A percentile compares a stretch with the other conserved stretches of the same genome.
These are phyloP conservation scores for Populus deltoides DNA, from an alignment of 345 rosid species.

Conservation along the genomic window DNA sequence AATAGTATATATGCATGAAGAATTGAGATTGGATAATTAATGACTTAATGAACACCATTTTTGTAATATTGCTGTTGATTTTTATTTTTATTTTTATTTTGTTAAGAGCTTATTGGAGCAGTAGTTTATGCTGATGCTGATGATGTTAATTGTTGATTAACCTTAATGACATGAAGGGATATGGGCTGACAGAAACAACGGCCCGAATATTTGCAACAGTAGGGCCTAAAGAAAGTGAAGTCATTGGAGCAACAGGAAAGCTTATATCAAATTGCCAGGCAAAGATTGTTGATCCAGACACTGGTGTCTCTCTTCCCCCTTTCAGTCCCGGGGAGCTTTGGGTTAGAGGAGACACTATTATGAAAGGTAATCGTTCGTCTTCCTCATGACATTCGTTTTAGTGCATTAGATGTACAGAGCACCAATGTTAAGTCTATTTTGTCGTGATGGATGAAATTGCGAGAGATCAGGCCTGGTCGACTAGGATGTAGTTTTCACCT, in stretches of 20 bases:
- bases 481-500: neutral
- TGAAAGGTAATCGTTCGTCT: conserved; percentile 41
- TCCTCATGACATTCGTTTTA: neutral
- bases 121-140: too few relatives aligned
- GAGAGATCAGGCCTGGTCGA: neutral
- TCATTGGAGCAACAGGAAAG: conserved; percentile 47
- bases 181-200: conserved; percentile 62
- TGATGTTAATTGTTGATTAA: too few relatives aligned
- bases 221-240: conserved; percentile 39
- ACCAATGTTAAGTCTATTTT: too few relatives aligned
- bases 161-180: conserved; percentile 23
- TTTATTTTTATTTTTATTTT: too few relatives aligned
- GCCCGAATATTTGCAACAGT: conserved; percentile 37
- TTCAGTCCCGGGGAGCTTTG: conserved; percentile 47
- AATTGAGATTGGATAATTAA: too few relatives aligned
- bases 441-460: neutral
- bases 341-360: conserved; percentile 51
- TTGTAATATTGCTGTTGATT: too few relatives aligned
- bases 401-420: neutral
- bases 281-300: conserved; percentile 42
- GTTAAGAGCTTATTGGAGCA: too few relatives aligned
- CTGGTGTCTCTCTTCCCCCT: conserved; percentile 44
- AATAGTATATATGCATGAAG: too few relatives aligned
- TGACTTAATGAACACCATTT: too few relatives aligned
- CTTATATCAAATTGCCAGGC: conserved; percentile 46